Evolutionary conservation across 2,329 filamentous ascomycete genomes (phyloP), one percentile per base, ranked within the genome.

Genomic region (Pestalotiopsis sp.): DNA sequence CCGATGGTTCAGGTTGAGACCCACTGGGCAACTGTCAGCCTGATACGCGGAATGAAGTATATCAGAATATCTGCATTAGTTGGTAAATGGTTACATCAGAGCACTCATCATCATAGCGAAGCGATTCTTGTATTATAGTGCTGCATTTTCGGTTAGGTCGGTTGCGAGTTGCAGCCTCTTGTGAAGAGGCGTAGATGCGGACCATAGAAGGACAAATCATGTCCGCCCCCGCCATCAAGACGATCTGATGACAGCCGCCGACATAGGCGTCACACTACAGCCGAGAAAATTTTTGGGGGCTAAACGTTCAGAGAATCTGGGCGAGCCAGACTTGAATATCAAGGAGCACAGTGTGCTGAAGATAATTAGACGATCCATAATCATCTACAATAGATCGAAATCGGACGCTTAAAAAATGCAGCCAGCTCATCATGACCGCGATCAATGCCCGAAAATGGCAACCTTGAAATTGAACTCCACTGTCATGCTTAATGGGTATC

Each of bases 91-190:
- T 69, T 71, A 73, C 55, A 45, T 20, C 14, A 49, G 25, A 49
- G 38, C 17, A 23, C 20, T 57, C 41, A 64, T 64, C 49, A 14
- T 65, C 63, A 59, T 49, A 66, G 36, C 36, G 52, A 23, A 66
- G 64, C 64, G 39, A 66, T 55, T 55, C 36, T 41, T 73, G 72
- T 73, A 73, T 68, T 71, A 72, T 73, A 73, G 60, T 64, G 69
- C 66, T 61, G 52, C 36, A 64, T 62, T 64, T 66, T 62, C 36
- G 59, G 59, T 64, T 27, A 67, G 65, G 7, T 25, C 3, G 52
- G 41, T 14, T 31, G 39, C n/a, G 23, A 39, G 13, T 36, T 6
- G 27, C 59, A 20, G 36, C 27, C 59, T 36, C 27, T 38, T n/a
- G 31, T 11, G n/a, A 36, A 36, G 59, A 27, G 39, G 49, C 11